phyloP scores from a whole-genome alignment of 176 grass and related monocot genomes.

The Oryza nivara region DNA sequence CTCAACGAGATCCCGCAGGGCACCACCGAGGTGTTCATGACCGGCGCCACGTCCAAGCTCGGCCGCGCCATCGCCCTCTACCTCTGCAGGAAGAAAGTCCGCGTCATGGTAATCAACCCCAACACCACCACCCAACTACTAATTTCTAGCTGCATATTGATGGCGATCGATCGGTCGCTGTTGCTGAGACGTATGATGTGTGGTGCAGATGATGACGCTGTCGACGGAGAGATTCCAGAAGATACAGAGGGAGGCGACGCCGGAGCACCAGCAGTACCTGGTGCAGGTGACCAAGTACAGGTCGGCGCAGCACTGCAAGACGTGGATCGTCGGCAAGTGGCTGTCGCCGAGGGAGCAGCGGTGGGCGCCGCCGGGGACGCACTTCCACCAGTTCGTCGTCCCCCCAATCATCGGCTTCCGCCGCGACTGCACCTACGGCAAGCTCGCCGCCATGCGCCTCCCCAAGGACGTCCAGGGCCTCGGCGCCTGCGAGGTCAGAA shows the following conservation, averaged over 20 bases:
- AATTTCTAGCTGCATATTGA: too few species aligned
- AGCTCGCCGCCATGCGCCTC: slow-evolving; percentile 85
- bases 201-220: slow-evolving; percentile 63
- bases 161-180: too few species aligned
- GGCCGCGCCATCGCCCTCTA: slow-evolving; percentile 83
- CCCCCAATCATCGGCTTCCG: slow-evolving; percentile 81
- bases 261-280: slow-evolving; percentile 57
- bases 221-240: slow-evolving; percentile 60
- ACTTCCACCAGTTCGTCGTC: slow-evolving; percentile 99
- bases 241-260: slow-evolving; percentile 61
- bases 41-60: slow-evolving; percentile 91
- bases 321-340: slow-evolving; percentile 98
- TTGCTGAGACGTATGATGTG: too few species aligned
- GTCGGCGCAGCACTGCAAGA: slow-evolving; percentile 57
- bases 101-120: slow-evolving; percentile 62
- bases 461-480: slow-evolving; percentile 70
- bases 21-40: slow-evolving; percentile 78
- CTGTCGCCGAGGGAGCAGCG: slow-evolving; percentile 70
- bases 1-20: slow-evolving; percentile 76
- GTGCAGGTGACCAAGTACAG: slow-evolving; percentile 77
- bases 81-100: slow-evolving; percentile 66
- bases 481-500: slow-evolving; percentile 52
- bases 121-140: too few species aligned
- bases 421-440: slow-evolving; percentile 93
- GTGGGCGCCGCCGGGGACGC: slow-evolving; percentile 81